These are phyloP conservation scores for Rhizophora apiculata DNA, from an alignment of 345 rosid species.

Conservation along the genomic window DNA sequence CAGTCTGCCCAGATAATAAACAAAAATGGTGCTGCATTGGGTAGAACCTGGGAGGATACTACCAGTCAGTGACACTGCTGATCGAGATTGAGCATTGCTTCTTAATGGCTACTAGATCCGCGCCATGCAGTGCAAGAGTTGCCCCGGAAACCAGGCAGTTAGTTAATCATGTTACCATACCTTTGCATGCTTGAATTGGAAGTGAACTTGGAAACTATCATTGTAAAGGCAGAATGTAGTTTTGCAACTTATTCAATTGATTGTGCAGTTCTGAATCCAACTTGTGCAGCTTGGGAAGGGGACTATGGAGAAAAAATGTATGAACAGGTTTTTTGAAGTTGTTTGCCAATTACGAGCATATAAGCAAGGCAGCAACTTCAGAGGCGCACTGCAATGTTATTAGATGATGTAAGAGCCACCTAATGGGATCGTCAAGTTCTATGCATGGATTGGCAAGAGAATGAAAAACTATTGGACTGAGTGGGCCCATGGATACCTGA, in stretches of 20 bases:
- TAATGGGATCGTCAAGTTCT: too few relatives aligned
- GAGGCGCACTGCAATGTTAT: too few relatives aligned
- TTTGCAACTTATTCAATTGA: neutral
- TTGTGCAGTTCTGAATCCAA: neutral
- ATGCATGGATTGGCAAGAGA: too few relatives aligned
- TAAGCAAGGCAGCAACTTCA: too few relatives aligned
- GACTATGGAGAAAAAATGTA: neutral
- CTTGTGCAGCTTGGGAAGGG: neutral
- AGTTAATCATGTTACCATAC: neutral
- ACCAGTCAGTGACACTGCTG: slow-evolving; percentile 10
- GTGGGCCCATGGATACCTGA: too few relatives aligned
- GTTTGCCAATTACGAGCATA: too few relatives aligned
- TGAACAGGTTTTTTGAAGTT: neutral
- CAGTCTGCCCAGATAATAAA: slow-evolving; percentile 61
- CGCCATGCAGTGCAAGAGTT: neutral
- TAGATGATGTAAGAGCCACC: too few relatives aligned
- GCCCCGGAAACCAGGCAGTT: neutral
- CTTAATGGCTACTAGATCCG: neutral
- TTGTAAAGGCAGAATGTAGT: neutral
- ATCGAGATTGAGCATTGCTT: neutral
- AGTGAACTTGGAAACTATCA: neutral
- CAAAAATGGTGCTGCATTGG: slow-evolving; percentile 66
- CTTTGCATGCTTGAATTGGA: neutral
- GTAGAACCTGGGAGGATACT: slow-evolving; percentile 38
- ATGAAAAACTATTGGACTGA: too few relatives aligned